A percentile compares a stretch with the other conserved stretches of the same genome.
Conservation (phyloP, 768 basidiomycete genomes). For the Rhizopogon rudus region DNA sequence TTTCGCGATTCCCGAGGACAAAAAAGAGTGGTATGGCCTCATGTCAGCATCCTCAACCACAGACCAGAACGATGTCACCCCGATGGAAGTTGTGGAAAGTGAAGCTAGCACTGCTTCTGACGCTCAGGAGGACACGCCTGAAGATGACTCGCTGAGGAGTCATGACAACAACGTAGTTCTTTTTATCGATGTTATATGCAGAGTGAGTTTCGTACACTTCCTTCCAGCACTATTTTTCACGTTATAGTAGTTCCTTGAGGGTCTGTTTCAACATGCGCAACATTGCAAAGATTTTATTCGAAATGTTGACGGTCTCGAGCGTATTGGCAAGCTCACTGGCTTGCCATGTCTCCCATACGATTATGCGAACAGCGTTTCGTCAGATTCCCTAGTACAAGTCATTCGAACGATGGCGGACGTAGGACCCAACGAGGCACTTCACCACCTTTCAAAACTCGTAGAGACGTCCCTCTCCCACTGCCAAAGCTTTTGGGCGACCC, state of each 20-base stretch:
- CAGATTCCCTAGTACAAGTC: slow-evolving; percentile 84
- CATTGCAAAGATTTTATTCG: slow-evolving; percentile 89
- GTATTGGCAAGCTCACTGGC: slow-evolving; percentile 71
- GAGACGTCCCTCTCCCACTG: slow-evolving; percentile 67
- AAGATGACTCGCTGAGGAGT: slow-evolving; percentile 38
- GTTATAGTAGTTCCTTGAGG: slow-evolving; percentile 74
- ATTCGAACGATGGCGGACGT: slow-evolving; percentile 88
- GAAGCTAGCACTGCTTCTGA: slow-evolving; percentile 11
- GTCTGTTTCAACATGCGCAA: slow-evolving; percentile 86
- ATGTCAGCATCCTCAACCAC: slow-evolving; percentile 21
- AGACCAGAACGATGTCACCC: slow-evolving; percentile 6
- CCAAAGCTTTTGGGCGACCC: slow-evolving; percentile 60
- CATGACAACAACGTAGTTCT: slow-evolving; percentile 77
- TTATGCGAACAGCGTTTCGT: slow-evolving; percentile 78
- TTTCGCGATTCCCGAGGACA: slow-evolving; percentile 51
- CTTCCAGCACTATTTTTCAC: not conserved
- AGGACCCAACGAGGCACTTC: slow-evolving; percentile 70
- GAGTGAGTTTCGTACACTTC: slow-evolving; percentile 41
- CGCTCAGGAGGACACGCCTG: slow-evolving; percentile 9
- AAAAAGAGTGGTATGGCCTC: slow-evolving; percentile 65
- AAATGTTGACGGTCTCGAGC: slow-evolving; percentile 64
- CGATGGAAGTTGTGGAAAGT: slow-evolving; percentile 43
- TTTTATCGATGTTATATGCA: slow-evolving; percentile 74
- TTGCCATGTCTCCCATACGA: slow-evolving; percentile 88
- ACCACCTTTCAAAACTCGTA: slow-evolving; percentile 65